phyloP scores from a whole-genome alignment of 257 asterid genomes.

The Thymus quinquecostatus region DNA sequence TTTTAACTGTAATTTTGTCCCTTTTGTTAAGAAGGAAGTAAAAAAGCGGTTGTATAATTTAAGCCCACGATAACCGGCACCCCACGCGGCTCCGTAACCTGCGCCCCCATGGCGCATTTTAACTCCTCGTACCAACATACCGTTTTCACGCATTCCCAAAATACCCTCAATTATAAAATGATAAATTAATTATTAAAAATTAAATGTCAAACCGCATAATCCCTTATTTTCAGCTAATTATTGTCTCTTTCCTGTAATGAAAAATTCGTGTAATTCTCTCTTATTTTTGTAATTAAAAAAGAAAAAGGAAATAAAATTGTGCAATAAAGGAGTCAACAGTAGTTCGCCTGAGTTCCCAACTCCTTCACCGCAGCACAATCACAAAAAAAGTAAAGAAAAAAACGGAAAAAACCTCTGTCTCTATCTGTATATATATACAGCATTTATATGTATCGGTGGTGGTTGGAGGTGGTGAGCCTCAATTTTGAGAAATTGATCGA shows the following conservation, averaged over 20 bases:
- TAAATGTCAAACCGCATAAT: no score
- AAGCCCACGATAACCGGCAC: no score
- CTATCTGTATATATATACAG: conserved; percentile 19
- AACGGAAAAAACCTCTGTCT: conserved; percentile 21
- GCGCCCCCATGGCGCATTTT: no score
- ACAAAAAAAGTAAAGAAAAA: conserved; percentile 22
- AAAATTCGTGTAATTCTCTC: no score
- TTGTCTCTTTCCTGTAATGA: no score
- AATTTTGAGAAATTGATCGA: conserved; percentile 28
- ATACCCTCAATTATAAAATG: not conserved
- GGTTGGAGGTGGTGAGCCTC: conserved; percentile 43
- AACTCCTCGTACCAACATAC: not conserved
- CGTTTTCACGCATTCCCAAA: not conserved
- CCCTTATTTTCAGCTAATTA: no score
- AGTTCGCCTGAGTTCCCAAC: conserved; percentile 30
- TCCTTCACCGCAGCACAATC: conserved; percentile 28
- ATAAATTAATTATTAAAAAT: no score
- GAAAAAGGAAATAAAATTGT: not conserved
- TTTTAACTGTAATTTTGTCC: no score
- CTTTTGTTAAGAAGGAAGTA: no score
- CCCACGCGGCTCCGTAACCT: no score
- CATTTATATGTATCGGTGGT: conserved; percentile 52
- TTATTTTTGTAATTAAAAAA: no score
- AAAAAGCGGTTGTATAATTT: no score
- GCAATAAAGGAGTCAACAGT: conserved; percentile 32